Evolutionary conservation across 2,329 filamentous ascomycete genomes (phyloP).

Genomic region (Fonsecaea erecta): DNA sequence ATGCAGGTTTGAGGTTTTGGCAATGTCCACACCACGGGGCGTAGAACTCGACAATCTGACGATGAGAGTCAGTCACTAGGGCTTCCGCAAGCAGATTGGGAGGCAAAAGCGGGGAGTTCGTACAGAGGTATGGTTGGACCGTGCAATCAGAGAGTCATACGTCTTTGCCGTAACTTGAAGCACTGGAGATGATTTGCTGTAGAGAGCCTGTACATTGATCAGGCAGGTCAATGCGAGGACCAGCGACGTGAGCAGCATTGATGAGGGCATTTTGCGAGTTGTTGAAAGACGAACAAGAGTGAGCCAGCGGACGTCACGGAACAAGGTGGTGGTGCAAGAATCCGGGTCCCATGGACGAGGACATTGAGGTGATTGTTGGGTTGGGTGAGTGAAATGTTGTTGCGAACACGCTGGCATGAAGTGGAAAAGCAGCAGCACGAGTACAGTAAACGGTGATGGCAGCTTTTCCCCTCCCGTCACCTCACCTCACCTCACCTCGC

Average conservation of each 20-base stretch:
- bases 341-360: constrained; percentile 14
- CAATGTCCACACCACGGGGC: constrained; percentile 98
- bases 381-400: constrained; percentile 6
- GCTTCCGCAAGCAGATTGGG: neutral
- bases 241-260: constrained; percentile 12
- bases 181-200: constrained; percentile 84
- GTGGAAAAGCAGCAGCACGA: neutral
- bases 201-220: constrained; percentile 71
- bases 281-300: neutral
- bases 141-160: constrained; percentile 80
- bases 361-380: constrained; percentile 16
- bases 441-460: neutral
- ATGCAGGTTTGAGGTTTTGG: constrained; percentile 91
- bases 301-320: constrained; percentile 20
- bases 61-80: constrained; percentile 33
- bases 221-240: constrained; percentile 57
- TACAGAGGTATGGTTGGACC: constrained; percentile 91
- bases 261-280: constrained; percentile 19
- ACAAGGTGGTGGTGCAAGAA: constrained; percentile 33
- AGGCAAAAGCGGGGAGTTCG: constrained; percentile 41
- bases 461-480: neutral
- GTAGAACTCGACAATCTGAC: constrained; percentile 73
- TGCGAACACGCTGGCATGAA: constrained; percentile 31
- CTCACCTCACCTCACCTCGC: neutral
- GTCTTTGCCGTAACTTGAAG: constrained; percentile 77